Conservation (phyloP, 225 moss, liverwort and hornwort species). For the Antitrichia curtipendula region DNA sequence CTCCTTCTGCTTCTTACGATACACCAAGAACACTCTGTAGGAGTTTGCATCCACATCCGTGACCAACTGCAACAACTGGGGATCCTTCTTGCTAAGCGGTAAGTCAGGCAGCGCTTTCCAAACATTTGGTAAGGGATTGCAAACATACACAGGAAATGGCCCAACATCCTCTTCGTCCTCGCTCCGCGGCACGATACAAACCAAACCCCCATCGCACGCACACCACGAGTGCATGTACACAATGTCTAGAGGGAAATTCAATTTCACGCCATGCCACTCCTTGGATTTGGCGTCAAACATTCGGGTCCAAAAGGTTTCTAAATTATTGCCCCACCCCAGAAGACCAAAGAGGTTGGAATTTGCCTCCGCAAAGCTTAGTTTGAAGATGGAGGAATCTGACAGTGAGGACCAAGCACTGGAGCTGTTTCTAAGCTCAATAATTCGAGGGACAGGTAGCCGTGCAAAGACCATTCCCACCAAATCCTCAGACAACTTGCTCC, state of each 20-base stretch:
- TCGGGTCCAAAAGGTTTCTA: not conserved
- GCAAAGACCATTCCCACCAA: not conserved
- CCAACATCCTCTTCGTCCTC: not conserved
- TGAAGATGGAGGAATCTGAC: conserved; percentile 5
- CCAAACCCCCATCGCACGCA: conserved; percentile 4
- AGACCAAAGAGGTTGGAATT: conserved; percentile 7
- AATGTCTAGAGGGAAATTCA: not conserved
- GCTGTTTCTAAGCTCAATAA: not conserved
- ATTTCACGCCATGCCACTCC: not conserved
- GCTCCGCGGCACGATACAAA: not conserved
- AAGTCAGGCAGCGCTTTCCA: not conserved
- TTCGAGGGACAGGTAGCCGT: not conserved
- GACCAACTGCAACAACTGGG: conserved; percentile 1
- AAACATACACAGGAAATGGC: not conserved
- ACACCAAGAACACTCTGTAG: conserved; percentile 1
- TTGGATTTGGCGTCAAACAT: not conserved
- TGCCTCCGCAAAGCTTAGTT: not conserved
- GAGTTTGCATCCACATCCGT: not conserved
- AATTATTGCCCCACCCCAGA: not conserved
- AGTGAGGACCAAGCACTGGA: conserved; percentile 3
- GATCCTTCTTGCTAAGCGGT: not conserved
- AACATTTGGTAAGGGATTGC: conserved; percentile 2
- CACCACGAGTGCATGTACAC: not conserved
- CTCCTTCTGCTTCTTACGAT: not conserved
- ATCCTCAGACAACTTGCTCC: conserved; percentile 4